These are phyloP conservation scores for Neofusicoccum ribis DNA, from an alignment of 2,329 filamentous ascomycete genomes.

Conservation along the genomic window DNA sequence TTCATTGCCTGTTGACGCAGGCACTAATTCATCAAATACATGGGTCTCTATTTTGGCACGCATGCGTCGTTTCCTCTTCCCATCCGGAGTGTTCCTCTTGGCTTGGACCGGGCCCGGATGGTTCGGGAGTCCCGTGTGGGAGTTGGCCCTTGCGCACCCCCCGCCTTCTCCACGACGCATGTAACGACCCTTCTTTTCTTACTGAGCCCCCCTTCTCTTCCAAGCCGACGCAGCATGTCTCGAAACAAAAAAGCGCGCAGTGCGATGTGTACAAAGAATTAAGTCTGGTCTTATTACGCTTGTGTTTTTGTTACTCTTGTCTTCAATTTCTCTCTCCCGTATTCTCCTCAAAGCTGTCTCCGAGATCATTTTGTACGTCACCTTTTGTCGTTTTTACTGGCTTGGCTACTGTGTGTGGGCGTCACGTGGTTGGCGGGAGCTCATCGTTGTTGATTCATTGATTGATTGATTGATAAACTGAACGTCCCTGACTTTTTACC, in stretches of 20 bases:
- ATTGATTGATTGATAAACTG: neutral
- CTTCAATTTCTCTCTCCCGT: neutral
- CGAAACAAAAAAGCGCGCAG: neutral
- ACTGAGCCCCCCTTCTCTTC: neutral
- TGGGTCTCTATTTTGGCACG: slow-evolving; percentile 7
- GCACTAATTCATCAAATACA: slow-evolving; percentile 17
- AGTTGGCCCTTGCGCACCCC: neutral
- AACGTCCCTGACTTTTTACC: neutral
- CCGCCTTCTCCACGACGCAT: neutral
- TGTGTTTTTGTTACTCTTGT: neutral
- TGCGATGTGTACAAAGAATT: slow-evolving; percentile 9
- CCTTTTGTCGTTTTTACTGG: neutral
- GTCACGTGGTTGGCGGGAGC: neutral
- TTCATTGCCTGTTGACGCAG: slow-evolving; percentile 14
- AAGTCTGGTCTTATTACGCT: neutral
- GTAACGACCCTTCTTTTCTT: no score
- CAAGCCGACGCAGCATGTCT: slow-evolving; percentile 1
- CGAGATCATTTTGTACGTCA: neutral
- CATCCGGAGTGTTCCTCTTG: neutral
- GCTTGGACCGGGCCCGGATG: no score
- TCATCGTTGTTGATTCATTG: neutral
- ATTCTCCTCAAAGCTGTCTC: neutral
- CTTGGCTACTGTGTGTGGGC: neutral
- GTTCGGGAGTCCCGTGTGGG: no score
- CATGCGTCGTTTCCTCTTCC: neutral